A percentile compares a stretch with the other conserved stretches of the same genome.
These are phyloP conservation scores for Saccharomycopsis oosterbeekiorum DNA, from an alignment of 805 yeast genomes.

Conservation along the genomic window DNA sequence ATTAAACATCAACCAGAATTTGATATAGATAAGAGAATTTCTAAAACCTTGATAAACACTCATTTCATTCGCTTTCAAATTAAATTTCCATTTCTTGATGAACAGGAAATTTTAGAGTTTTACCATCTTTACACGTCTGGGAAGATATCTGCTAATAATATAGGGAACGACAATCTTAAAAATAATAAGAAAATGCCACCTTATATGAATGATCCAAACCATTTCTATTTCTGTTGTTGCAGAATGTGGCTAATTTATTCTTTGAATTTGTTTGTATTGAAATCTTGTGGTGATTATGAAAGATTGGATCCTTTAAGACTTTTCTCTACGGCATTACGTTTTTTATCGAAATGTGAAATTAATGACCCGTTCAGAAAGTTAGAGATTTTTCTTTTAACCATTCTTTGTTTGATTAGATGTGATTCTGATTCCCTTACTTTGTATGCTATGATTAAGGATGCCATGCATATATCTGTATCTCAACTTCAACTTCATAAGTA, in stretches of 20 bases:
- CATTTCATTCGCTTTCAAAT: conserved; percentile 46
- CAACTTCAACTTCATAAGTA: conserved; percentile 29
- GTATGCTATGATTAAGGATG: conserved; percentile 43
- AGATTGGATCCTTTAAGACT: conserved; percentile 47
- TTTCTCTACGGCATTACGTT: conserved; percentile 51
- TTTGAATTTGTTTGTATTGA: conserved; percentile 41
- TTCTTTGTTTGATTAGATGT: conserved; percentile 48
- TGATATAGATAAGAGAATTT: conserved; percentile 39
- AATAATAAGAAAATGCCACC: background rate
- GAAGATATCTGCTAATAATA: background rate
- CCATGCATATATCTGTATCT: conserved; percentile 36
- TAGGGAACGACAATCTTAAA: background rate
- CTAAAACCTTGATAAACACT: conserved; percentile 43
- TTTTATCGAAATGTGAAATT: conserved; percentile 37
- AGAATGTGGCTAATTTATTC: conserved; percentile 48
- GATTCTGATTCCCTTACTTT: conserved; percentile 49
- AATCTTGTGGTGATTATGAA: conserved; percentile 45
- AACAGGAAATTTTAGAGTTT: conserved; percentile 39
- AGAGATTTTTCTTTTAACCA: conserved; percentile 42
- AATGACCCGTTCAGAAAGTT: conserved; percentile 30
- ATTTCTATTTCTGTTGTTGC: conserved; percentile 44
- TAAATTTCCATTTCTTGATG: conserved; percentile 47
- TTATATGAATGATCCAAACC: conserved; percentile 30
- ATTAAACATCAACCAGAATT: conserved; percentile 39
- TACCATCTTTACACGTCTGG: conserved; percentile 38